Percentiles rank a stretch among this genome's conserved stretches.
These are phyloP conservation scores for Barbatosphaeria neglecta DNA, from an alignment of 495 filamentous ascomycete species.

Conservation along the genomic window DNA sequence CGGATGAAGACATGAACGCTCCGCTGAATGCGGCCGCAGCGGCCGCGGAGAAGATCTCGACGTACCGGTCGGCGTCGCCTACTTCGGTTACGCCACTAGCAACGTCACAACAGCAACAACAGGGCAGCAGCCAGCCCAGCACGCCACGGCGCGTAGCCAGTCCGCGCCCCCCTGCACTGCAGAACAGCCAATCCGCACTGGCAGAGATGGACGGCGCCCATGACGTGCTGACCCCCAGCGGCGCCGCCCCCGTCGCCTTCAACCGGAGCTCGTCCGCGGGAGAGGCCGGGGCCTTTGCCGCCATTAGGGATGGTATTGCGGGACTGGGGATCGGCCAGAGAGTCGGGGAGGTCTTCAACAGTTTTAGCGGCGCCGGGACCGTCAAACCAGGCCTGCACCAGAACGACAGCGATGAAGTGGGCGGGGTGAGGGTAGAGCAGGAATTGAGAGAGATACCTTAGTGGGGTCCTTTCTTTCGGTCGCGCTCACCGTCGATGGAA, in stretches of 20 bases:
- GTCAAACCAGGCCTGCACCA: not conserved
- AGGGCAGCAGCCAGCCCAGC: constrained; percentile 7
- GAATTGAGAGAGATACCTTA: constrained; percentile 23
- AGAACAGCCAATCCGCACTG: constrained; percentile 29
- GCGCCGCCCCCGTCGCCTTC: constrained; percentile 15
- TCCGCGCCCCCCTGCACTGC: constrained; percentile 22
- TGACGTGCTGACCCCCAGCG: constrained; percentile 23
- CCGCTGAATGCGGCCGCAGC: constrained; percentile 31
- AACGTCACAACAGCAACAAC: constrained; percentile 4
- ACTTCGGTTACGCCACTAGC: constrained; percentile 7
- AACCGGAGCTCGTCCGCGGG: constrained; percentile 30
- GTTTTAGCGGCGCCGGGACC: constrained; percentile 9
- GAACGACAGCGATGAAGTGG: not conserved
- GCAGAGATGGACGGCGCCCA: constrained; percentile 27
- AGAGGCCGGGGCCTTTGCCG: constrained; percentile 25
- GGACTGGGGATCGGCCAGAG: constrained; percentile 29
- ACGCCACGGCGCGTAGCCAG: constrained; percentile 9
- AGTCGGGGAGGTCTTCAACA: constrained; percentile 3
- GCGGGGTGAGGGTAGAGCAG: constrained; percentile 7
- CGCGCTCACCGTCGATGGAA: not conserved
- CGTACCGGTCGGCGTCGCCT: constrained; percentile 11
- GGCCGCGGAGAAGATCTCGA: constrained; percentile 18
- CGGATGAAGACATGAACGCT: constrained; percentile 88
- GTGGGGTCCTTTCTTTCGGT: not conserved
- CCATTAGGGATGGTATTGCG: constrained; percentile 35